A percentile compares a stretch with the other conserved stretches of the same genome.
These are phyloP conservation scores for Tarenaya hassleriana DNA, from an alignment of 345 rosid genomes.

Conservation along the genomic window DNA sequence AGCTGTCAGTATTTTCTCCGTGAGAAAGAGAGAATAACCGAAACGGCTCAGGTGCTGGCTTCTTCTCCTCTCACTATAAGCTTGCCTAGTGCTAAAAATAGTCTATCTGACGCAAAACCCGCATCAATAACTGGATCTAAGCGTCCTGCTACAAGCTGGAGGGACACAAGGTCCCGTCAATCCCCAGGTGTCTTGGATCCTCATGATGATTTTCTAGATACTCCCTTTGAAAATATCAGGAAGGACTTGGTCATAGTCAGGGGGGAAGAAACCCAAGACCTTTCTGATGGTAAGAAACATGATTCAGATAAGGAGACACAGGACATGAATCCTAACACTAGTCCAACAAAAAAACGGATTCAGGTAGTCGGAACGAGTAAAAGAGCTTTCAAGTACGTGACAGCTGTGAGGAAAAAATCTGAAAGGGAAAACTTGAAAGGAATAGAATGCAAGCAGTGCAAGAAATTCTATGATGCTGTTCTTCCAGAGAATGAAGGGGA, in stretches of 20 bases:
- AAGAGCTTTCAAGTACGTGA: conserved; percentile 61
- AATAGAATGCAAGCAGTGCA: conserved; percentile 85
- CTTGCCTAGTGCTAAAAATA: conserved; percentile 22
- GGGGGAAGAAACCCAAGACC: conserved; percentile 29
- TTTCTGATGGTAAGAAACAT: conserved; percentile 25
- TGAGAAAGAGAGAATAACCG: conserved; percentile 32
- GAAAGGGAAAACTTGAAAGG: conserved; percentile 71
- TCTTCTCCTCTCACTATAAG: conserved; percentile 27
- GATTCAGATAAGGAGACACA: conserved; percentile 68
- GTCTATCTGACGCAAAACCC: conserved; percentile 34
- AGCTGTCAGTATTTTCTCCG: no score
- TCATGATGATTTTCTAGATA: conserved; percentile 86
- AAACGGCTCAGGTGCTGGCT: conserved; percentile 34
- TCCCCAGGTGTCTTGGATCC: conserved; percentile 53
- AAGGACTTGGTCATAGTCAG: conserved; percentile 36
- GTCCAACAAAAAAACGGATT: conserved; percentile 34
- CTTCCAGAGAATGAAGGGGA: conserved; percentile 42
- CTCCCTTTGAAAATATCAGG: conserved; percentile 61
- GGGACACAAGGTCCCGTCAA: conserved; percentile 63
- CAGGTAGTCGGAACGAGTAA: conserved; percentile 34
- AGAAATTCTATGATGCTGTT: conserved; percentile 91
- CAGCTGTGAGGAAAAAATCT: conserved; percentile 69
- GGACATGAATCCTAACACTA: conserved; percentile 44
- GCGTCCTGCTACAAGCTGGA: conserved; percentile 67
- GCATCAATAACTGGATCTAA: conserved; percentile 43